Evolutionary conservation across 2,329 filamentous ascomycete genomes (phyloP).

Genomic region (Cladosporium sphaerospermum): DNA sequence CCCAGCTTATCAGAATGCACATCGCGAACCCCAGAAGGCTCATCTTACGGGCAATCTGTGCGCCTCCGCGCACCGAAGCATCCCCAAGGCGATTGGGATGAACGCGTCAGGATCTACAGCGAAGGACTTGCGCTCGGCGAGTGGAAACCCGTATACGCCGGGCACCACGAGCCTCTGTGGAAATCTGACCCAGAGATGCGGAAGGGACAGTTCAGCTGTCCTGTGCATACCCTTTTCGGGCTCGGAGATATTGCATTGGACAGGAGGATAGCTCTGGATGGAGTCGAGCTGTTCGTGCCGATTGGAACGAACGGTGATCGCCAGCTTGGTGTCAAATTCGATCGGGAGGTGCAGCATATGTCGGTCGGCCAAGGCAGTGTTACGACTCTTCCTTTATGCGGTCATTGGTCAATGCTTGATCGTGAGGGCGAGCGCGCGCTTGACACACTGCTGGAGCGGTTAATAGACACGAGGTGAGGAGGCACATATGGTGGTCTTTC

Average conservation of each 20-base stretch:
- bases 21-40: slow-evolving; percentile 26
- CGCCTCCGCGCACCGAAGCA: slow-evolving; percentile 30
- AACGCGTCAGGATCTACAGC: slow-evolving; percentile 50
- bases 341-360: not conserved
- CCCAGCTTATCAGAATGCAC: slow-evolving; percentile 43
- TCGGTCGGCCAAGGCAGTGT: slow-evolving; percentile 40
- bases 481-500: too few relatives aligned
- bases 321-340: not conserved
- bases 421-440: slow-evolving; percentile 36
- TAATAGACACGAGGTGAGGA: not conserved
- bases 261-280: slow-evolving; percentile 44
- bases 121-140: slow-evolving; percentile 39
- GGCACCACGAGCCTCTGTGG: slow-evolving; percentile 43
- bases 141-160: slow-evolving; percentile 47
- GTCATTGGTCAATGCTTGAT: slow-evolving; percentile 51
- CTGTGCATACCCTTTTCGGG: slow-evolving; percentile 50
- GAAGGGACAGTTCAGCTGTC: slow-evolving; percentile 44
- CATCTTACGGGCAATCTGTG: slow-evolving; percentile 38
- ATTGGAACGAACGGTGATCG: slow-evolving; percentile 2
- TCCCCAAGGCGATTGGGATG: slow-evolving; percentile 40
- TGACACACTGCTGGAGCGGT: slow-evolving; percentile 25
- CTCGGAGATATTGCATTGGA: slow-evolving; percentile 48
- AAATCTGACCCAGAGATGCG: slow-evolving; percentile 29
- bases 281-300: slow-evolving; percentile 41
- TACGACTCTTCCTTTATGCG: slow-evolving; percentile 42